Evolutionary conservation across 495 filamentous ascomycete genomes (phyloP), one percentile per base, ranked within the genome.

Genomic region (Penicillium fimorum): DNA sequence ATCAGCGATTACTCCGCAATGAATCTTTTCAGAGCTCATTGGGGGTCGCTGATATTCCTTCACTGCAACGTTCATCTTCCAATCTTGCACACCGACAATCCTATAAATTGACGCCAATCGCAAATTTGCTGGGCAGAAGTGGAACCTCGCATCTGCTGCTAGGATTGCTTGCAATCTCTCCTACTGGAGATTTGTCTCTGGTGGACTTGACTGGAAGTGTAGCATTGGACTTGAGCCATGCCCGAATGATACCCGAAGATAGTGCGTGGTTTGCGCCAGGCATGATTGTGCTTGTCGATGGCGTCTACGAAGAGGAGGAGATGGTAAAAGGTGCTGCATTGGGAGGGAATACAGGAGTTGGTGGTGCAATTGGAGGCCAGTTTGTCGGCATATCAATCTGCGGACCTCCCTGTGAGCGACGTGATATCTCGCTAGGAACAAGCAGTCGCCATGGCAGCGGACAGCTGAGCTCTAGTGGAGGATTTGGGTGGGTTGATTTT

Each of bases 401-500:
- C 8, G 90, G 92, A 9, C 94, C 94, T 17, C 91, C 92, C 0
- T 91, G 89, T 57, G 94, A 99, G 72, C 85, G 89, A 58, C 83
- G 94, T 35, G 82, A 86, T 37, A 82, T 82, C 22, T 92, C 88
- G 3, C 76, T 96, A 15, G 93, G 94, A 27, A 81, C 89, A 30
- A 82, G 72, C 50, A 82, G 78, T 35, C 80, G 77, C 33, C 72
- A 75, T 24, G 78, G 69, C 12, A 72, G 66, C 18, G 77, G 80
- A 61, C 81, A 87, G 60, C 63, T 76, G 22, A 76, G 73, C 38
- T 85, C 83, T 17, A 83, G 86, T 56, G 88, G 88, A 18, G 92
- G 90, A 1, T 96, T 97, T 66, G 95, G 94, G 11, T 97, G 96
- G 90, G 87, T 96, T 9, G 95, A 99, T 65, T 97, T 97, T 68